Base-by-base conservation (phyloP, 768 basidiomycete genomes). In the Boletus reticuloceps region DNA sequence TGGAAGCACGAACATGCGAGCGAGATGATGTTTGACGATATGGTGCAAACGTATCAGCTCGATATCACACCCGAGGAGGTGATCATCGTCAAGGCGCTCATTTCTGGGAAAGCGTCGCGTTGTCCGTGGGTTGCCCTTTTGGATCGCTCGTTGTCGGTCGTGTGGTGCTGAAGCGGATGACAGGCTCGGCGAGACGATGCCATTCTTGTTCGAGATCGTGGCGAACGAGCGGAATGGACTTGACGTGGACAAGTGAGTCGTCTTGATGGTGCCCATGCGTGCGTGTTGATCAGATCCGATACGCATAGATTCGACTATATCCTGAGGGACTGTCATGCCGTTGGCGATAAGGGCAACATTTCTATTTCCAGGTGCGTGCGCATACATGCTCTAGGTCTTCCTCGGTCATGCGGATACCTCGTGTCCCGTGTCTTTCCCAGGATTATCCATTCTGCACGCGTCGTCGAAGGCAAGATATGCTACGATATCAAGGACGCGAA, bases 1-100 rank as follows among this genome's bases (percentile, higher is more conserved):
- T 94, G 91, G 91, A 76, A 74, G 40, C 91, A 94, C 58, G 91
- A 93, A 66, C 76, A 86, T 27, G 91, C 83, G 3, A 91, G 89
- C 1, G 85, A 88, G 50, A 83, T 88, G 82, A 91, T 93, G 89
- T 82, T 93, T 34, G 85, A 89, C 47, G 80, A 79, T 20, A 77
- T 91, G 54, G 69, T 90, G 27, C 67, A 75, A 41, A 76, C 82
- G 11, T 85, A 88, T 56, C 64, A 77, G 6, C 76, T 88, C 17
- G 63, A 72, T 0, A 73, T 91, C 7, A 56, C 74, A 0, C 58
- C 67, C 10, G 73, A 79, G 11, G 86, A 91, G 40, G 74, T 75
- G 3, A 54, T 61, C 1, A 84, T 91, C 58, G 79, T 93, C 65
- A 89, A 91, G 67, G 91, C 89, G 1, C 79, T 94, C 46, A 93